phyloP scores from a whole-genome alignment of 2,329 filamentous ascomycete genomes.

The Pestalotiopsis sp. region DNA sequence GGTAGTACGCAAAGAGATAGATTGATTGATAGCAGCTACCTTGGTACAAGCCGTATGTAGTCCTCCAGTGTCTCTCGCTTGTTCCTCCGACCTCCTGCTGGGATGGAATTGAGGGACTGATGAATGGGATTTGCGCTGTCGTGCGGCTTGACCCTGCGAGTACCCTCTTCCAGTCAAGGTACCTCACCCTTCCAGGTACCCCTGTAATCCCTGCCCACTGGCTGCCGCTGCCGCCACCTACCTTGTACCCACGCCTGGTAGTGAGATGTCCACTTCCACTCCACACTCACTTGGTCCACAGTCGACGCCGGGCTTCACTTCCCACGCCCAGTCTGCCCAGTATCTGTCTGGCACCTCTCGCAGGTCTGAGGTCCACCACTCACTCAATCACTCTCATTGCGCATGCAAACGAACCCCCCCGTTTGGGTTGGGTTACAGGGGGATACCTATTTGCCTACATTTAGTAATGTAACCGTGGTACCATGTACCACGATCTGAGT shows the following conservation, averaged over 20 bases:
- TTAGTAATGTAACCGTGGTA: not conserved
- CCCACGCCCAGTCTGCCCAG: not conserved
- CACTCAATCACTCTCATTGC: not conserved
- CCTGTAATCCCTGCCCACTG: not conserved
- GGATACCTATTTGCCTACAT: not conserved
- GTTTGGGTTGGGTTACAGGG: not conserved
- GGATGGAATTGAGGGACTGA: not conserved
- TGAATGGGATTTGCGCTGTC: not conserved
- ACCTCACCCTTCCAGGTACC: no score
- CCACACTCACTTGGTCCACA: not conserved
- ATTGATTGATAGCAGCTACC: not conserved
- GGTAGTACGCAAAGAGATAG: not conserved
- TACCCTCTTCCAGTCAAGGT: not conserved
- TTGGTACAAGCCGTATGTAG: not conserved
- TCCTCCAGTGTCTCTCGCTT: conserved; percentile 14
- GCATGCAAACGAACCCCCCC: not conserved
- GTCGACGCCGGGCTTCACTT: not conserved
- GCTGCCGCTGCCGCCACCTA: not conserved
- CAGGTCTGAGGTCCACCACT: not conserved
- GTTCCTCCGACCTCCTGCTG: conserved; percentile 15
- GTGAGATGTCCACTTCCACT: not conserved
- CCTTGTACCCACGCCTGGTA: not conserved
- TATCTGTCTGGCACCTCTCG: not conserved
- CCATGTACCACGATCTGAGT: not conserved
- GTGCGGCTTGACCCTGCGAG: conserved; percentile 7